phyloP scores from a whole-genome alignment of 352 stramenopile species.

The Globisporangium solare region DNA sequence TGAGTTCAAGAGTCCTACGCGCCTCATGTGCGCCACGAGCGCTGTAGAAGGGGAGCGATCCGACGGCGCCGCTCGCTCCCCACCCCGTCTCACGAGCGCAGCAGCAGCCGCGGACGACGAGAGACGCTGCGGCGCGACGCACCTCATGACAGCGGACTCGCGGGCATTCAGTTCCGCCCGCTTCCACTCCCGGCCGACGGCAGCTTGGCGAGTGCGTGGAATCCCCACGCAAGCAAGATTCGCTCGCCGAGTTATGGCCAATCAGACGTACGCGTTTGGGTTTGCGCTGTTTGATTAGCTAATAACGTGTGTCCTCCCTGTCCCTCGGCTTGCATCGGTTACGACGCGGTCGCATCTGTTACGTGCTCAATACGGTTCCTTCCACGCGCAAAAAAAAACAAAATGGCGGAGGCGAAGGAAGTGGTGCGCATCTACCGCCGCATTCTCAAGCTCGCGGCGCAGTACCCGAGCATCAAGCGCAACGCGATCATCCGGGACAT shows the following conservation, averaged over 20 bases:
- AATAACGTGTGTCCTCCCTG: neutral
- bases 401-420: slow-evolving; percentile 38
- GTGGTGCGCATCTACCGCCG: slow-evolving; percentile 77
- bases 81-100: neutral
- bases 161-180: slow-evolving; percentile 8
- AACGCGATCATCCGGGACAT: slow-evolving; percentile 79
- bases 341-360: no score
- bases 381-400: slow-evolving; percentile 12
- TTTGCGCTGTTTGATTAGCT: neutral
- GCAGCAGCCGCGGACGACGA: neutral
- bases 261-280: neutral
- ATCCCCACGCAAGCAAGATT: slow-evolving; percentile 11
- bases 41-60: no score
- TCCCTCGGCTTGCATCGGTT: neutral
- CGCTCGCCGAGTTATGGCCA: slow-evolving; percentile 1
- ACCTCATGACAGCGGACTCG: slow-evolving; percentile 38
- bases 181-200: slow-evolving; percentile 1
- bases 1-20: neutral
- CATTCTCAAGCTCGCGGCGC: slow-evolving; percentile 79
- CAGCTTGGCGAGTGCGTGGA: slow-evolving; percentile 1
- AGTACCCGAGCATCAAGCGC: slow-evolving; percentile 84
- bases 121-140: slow-evolving; percentile 6
- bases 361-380: no score
- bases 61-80: no score
- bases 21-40: no score